Base-by-base conservation (phyloP, 2,329 filamentous ascomycete genomes). In the Zymoseptoria pseudotritici region DNA sequence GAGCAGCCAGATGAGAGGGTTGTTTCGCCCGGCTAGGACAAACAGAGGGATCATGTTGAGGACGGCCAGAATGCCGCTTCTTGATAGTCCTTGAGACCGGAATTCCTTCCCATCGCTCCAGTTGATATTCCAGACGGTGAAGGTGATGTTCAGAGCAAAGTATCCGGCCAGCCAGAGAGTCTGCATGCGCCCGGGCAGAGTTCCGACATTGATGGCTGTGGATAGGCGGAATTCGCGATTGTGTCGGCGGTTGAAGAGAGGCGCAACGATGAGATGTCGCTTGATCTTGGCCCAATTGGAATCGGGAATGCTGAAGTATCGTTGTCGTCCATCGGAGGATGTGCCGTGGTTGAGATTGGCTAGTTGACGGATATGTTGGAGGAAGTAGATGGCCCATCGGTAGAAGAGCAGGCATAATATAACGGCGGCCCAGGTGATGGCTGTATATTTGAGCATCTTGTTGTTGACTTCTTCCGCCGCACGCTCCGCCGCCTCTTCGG, bases 11-110 rank as follows among this genome's bases (percentile, higher is more conserved):
- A 92, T 90, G 65, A 93, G 79, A 21, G 88, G 88, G 75, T 92
- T 92, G 77, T 91, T 92, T 67, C 89, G 82, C 50, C 86, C 86
- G 53, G 88, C 87, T 72, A 91, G 79, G 55, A 91, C 73, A 74
- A 91, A 88, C 3, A 92, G 78, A 1, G 89, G 89, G 61, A 87
- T 80, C 88, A 92, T 89, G 77, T 93, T 93, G 72, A 90, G 83
- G 50, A 86, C 83, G 6, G 88, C 76, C 62, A 93, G 78, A 53
- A 86, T 80, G 64, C 89, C 89, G 20, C 85, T 86, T 36, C 89
- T 83, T 74, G 88, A 89, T 64, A 87, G 80, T 56, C 88, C 72
- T 59, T 84, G 78, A 10, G 82, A 84, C 56, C 17, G 87, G 91
- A 64, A 88, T 93, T 91, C 60, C 87, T 88, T 49, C 83, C 86